Base-by-base conservation (phyloP, 192 early-diverging fungal genomes). In the Gamsiella multidivaricata region DNA sequence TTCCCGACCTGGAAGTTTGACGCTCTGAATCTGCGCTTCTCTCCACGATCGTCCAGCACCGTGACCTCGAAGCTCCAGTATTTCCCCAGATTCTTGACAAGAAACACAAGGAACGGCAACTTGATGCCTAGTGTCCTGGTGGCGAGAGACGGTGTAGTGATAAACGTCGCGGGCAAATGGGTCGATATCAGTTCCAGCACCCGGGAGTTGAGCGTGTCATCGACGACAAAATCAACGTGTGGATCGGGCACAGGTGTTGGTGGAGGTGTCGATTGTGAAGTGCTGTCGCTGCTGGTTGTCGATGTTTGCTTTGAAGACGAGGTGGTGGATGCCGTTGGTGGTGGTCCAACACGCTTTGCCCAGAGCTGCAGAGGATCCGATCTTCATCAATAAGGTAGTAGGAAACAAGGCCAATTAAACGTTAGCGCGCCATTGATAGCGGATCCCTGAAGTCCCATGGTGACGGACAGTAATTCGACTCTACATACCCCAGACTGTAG, bases 1-100 rank as follows among this genome's bases (percentile, higher is more conserved):
- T 39, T 57, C 46, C 55, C 61, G 81, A 95, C 92, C 85, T 96
- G 94, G 81, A 93, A 98, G 80, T 96, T 98, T 23, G 91, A 91
- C 14, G 94, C 91, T 54, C 97, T 84, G 70, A 98, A 93, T 54
- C 94, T 65, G 32, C 97, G 84, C 43, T 90, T 88, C 34, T 88
- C 85, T 52, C 91, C 91, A 66, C 90, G 94, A 71, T 95, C 92
- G 80, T 98, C 97, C 33, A 93, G 57, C 17, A 93, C 84, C 63
- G 96, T 90, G 0, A 96, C 93, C 73, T 98, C 97, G 73, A 98
- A 95, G 20, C 94, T 94, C 65, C 96, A 93, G 65, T 94, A 95
- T 72, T 91, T 93, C 71, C 93, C 91, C 42, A 93, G 76, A 67
- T 95, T 95, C 83, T 97, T 97, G 43, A 95, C 86, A 43, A 95